Conservation (phyloP, 495 filamentous ascomycete genomes). For the Neurospora intermedia region DNA sequence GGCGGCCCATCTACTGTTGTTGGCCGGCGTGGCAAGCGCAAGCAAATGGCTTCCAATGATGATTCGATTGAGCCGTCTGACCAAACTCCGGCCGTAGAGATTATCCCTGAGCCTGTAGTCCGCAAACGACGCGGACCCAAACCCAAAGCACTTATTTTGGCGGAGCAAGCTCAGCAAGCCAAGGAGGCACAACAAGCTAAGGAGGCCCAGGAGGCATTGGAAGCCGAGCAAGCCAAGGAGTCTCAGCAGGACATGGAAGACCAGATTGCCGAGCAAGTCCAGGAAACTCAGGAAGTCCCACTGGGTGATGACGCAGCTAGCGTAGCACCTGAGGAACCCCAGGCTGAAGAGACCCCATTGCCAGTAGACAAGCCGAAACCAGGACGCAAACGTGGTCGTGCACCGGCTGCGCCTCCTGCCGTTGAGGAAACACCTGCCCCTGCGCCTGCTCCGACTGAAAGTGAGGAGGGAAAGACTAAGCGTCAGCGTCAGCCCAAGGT, state of each 20-base stretch:
- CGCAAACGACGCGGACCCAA: conserved; percentile 10
- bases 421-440: background rate
- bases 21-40: conserved; percentile 25
- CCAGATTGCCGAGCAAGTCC: background rate
- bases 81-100: conserved; percentile 1
- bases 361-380: background rate
- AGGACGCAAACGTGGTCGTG: conserved; percentile 15
- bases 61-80: conserved; percentile 5
- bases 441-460: background rate
- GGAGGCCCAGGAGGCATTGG: background rate
- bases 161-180: background rate
- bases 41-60: conserved; percentile 5
- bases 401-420: conserved; percentile 7
- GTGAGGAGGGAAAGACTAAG: conserved; percentile 17
- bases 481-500: conserved; percentile 4
- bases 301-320: background rate
- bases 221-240: background rate
- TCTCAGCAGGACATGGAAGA: background rate
- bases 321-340: background rate
- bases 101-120: background rate
- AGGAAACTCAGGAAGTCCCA: background rate
- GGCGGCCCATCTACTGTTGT: conserved; percentile 3
- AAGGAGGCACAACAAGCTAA: background rate
- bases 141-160: background rate
- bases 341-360: background rate